These are phyloP conservation scores for Yueomyces sinensis DNA, from an alignment of 805 yeast genomes.

Conservation along the genomic window DNA sequence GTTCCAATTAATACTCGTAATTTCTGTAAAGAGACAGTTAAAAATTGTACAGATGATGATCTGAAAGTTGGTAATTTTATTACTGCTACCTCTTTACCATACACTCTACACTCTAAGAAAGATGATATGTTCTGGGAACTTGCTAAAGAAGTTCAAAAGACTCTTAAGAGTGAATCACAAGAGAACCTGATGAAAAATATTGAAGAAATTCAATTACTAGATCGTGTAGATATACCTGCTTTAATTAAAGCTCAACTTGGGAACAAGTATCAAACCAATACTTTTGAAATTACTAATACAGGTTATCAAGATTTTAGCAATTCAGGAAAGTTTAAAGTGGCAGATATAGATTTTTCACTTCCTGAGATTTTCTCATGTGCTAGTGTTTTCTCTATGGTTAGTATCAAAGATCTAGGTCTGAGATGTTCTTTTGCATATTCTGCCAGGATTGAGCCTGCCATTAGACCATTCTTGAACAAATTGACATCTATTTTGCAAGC, in stretches of 20 bases:
- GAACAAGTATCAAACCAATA: slow-evolving; percentile 9
- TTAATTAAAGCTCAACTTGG: slow-evolving; percentile 9
- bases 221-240: slow-evolving; percentile 6
- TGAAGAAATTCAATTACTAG: slow-evolving; percentile 10
- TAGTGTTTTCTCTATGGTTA: background rate
- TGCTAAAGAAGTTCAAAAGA: background rate
- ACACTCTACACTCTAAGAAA: slow-evolving; percentile 2
- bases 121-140: background rate
- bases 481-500: background rate
- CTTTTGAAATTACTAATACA: slow-evolving; percentile 19
- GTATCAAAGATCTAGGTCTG: background rate
- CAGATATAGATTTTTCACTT: background rate
- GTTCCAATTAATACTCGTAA: slow-evolving; percentile 4
- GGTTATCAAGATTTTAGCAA: slow-evolving; percentile 12
- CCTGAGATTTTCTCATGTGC: background rate
- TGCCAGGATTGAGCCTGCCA: background rate
- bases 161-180: background rate
- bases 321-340: slow-evolving; percentile 2
- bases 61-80: slow-evolving; percentile 9
- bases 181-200: background rate
- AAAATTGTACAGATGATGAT: slow-evolving; percentile 1
- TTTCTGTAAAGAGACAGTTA: background rate
- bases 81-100: slow-evolving; percentile 2
- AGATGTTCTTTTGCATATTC: background rate
- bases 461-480: background rate